phyloP scores from a whole-genome alignment of 2,329 filamentous ascomycete species.

The Claviceps sp. region DNA sequence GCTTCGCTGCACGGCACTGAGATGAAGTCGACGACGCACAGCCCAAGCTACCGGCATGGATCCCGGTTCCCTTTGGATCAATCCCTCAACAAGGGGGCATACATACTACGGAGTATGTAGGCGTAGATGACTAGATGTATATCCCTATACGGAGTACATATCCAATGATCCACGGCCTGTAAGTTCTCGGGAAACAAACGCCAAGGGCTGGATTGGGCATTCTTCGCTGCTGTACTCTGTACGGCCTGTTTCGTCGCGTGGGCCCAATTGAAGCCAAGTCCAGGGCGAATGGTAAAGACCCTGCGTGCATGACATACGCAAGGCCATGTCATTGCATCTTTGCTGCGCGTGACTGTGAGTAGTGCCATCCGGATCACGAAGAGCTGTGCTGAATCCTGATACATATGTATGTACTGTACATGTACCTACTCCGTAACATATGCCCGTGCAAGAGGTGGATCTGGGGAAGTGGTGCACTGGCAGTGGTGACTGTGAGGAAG shows the following conservation, averaged over 20 bases:
- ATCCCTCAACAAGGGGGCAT: no score
- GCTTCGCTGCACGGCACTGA: not conserved
- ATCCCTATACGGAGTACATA: no score
- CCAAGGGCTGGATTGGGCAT: not conserved
- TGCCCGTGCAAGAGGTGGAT: not conserved
- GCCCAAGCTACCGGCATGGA: not conserved
- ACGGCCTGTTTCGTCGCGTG: not conserved
- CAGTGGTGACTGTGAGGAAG: no score
- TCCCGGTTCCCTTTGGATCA: no score
- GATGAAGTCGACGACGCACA: not conserved
- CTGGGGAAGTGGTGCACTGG: not conserved
- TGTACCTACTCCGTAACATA: no score
- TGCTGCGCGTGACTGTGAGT: constrained; percentile 4
- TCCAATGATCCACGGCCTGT: not conserved
- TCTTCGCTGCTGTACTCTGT: not conserved
- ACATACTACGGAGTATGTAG: no score
- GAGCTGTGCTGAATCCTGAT: not conserved
- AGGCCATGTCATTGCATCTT: not conserved
- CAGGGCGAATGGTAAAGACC: not conserved
- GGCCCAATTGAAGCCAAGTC: not conserved
- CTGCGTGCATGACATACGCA: not conserved
- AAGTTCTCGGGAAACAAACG: not conserved
- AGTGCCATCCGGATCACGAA: constrained; percentile 4
- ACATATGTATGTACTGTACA: not conserved
- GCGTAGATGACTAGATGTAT: not conserved